phyloP scores from a whole-genome alignment of 371 early-diverging fungal genomes.

The Syncephalastrum sp. region DNA sequence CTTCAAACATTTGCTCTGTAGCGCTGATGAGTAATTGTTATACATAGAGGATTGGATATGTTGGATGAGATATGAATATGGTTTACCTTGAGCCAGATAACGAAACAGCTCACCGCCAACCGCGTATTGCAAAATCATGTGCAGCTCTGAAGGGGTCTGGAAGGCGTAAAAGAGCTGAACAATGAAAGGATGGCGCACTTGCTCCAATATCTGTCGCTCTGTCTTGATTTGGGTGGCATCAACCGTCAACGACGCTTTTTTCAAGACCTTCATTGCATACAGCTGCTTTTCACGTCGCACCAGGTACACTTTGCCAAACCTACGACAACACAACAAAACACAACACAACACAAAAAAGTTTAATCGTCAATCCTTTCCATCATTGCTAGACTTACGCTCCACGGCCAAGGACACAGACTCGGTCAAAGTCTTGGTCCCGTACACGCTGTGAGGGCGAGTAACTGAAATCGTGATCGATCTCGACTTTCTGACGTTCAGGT shows the following conservation, averaged over 20 bases:
- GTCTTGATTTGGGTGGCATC: conserved; percentile 75
- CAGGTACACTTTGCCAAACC: conserved; percentile 79
- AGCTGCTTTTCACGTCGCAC: conserved; percentile 59
- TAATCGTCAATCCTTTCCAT: no score
- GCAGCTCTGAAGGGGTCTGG: conserved; percentile 87
- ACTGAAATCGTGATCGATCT: no score
- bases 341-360: no score
- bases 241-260: conserved; percentile 78
- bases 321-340: conserved; percentile 7
- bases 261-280: conserved; percentile 93
- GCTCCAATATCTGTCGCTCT: conserved; percentile 76
- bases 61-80: background rate
- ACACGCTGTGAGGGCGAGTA: no score
- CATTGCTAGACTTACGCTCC: conserved; percentile 67
- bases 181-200: conserved; percentile 87
- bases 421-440: conserved; percentile 74
- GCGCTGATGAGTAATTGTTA: no score
- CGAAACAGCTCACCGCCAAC: conserved; percentile 99
- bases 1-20: conserved; percentile 77
- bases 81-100: conserved; percentile 63
- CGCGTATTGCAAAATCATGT: conserved; percentile 96
- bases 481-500: no score
- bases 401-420: conserved; percentile 92
- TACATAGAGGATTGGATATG: no score
- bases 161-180: conserved; percentile 95